These are phyloP conservation scores for Angophora floribunda DNA, from an alignment of 345 rosid genomes.

Conservation along the genomic window DNA sequence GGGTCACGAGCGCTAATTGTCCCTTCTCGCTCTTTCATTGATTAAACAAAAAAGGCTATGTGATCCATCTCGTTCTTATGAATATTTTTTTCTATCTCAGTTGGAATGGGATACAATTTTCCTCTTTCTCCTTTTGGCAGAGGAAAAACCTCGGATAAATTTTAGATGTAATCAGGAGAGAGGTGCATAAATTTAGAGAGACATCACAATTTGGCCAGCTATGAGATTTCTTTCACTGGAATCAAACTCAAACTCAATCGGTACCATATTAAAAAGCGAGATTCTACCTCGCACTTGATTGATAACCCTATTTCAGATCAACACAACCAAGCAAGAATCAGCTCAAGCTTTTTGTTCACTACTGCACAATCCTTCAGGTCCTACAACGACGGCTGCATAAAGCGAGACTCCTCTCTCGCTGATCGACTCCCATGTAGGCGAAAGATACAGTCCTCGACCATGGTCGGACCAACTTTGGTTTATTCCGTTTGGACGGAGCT, in stretches of 20 bases:
- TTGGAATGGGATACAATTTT: background rate
- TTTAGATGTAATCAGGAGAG: background rate
- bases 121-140: background rate
- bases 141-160: background rate
- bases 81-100: too few relatives aligned
- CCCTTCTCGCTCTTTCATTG: too few relatives aligned
- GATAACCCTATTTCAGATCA: background rate
- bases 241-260: background rate
- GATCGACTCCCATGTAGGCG: background rate
- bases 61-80: too few relatives aligned
- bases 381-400: background rate
- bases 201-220: background rate
- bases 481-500: background rate
- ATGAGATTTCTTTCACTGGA: background rate
- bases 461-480: background rate
- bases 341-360: background rate
- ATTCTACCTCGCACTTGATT: background rate
- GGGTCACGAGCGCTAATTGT: too few relatives aligned
- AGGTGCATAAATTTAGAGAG: background rate
- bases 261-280: background rate
- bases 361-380: background rate
- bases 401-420: background rate
- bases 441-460: background rate
- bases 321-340: background rate
- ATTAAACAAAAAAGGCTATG: too few relatives aligned